Evolutionary conservation across 176 grass and related monocot species (phyloP), one percentile per base, ranked within the genome.

Genomic region (Avena insularis): DNA sequence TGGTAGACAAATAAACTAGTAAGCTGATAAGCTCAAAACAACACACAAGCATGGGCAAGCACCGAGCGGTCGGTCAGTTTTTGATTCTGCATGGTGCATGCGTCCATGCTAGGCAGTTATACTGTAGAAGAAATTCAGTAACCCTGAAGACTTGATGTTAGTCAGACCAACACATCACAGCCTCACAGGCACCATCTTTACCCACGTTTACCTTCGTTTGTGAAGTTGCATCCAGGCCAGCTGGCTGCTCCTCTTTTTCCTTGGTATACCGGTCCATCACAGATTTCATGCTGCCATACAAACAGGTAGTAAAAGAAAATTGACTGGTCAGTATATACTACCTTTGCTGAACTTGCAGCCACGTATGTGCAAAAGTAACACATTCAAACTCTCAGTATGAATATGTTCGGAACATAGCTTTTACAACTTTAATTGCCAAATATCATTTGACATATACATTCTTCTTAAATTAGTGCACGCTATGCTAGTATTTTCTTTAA

Each of bases 261-360:
- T 88, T 88, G 17, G 71, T 63, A 38, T 95, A 95, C 67, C 93
- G 82, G 62, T 92, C 93, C 71, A 86, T 90, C 83, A 95, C 85
- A 53, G 85, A 65, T 75, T 88, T 95, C 93, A 95, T 92, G 93
- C 93, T 92, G 82, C 3, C 25, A 82, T 4, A 51, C 27, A 82
- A 56, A 36, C 51, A 79, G 0, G 10, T 25, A 23, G 10, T 25
- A 23, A 71, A 67, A 57, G 0, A 48, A 79, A 75, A 68, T 21
- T 36, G 9, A 50, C 4, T 1, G 9, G 66, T 87, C 78, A 91
- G 58, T 84, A 8, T 11, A 8, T 11, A 21, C 25, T 82, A 15
- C 45, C 10, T 68, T 76, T 71, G 68, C 17, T 67, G 38, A 48
- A 59, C 45, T 75, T 46, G 17, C 10, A 84, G 51, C 15, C 51